Conservation (phyloP, 1,284 basidiomycete species). For the Ceratorhiza oryzae-sativae region DNA sequence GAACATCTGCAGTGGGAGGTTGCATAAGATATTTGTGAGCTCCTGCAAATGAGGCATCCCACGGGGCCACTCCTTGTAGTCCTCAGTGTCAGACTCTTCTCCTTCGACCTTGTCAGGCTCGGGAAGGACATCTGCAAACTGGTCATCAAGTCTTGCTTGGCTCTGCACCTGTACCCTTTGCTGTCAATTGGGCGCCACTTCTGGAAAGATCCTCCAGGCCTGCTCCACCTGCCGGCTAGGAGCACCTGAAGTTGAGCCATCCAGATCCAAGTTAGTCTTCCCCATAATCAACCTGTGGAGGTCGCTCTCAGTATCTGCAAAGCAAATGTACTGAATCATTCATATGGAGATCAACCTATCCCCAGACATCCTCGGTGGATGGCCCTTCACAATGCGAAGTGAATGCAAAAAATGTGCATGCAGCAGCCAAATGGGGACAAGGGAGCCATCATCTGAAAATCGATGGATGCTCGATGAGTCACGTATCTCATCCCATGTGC, state of each 20-base stretch:
- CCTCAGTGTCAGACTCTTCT: not conserved
- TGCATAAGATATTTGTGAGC: not conserved
- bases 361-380: not conserved
- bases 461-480: not conserved
- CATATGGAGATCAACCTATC: not conserved
- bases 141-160: no score
- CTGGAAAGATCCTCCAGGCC: not conserved
- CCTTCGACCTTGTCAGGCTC: no score
- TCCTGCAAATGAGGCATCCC: not conserved
- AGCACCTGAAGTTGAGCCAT: no score
- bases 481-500: conserved; percentile 2
- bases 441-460: not conserved
- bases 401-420: not conserved
- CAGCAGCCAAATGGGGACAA: conserved; percentile 14
- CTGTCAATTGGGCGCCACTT: not conserved
- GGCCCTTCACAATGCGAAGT: not conserved
- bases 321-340: not conserved
- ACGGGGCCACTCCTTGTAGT: conserved; percentile 1
- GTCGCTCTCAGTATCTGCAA: no score
- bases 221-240: no score
- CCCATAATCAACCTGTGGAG: no score
- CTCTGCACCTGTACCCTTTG: not conserved
- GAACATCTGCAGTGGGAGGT: not conserved
- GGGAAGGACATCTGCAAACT: no score
- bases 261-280: no score